Evolutionary conservation across 192 early-diverging fungal species (phyloP).

Genomic region (Coemansia sp.): DNA sequence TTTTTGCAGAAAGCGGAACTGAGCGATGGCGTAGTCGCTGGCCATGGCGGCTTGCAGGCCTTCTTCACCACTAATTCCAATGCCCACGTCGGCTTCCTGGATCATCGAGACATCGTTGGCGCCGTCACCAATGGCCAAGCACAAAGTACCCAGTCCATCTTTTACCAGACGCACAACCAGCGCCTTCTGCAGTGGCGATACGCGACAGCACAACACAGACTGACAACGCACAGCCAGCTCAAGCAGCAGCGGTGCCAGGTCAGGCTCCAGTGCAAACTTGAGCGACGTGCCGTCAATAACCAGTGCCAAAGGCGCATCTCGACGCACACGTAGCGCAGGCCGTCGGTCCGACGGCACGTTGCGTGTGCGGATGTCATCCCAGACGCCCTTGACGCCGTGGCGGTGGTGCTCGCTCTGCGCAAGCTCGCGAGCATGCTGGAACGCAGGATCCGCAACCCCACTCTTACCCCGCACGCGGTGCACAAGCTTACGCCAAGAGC

Average conservation of each 20-base stretch:
- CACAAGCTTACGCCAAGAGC: slow-evolving; percentile 44
- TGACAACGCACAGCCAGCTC: slow-evolving; percentile 76
- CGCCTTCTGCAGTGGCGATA: slow-evolving; percentile 94
- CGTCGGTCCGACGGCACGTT: slow-evolving; percentile 31
- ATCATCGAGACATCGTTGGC: slow-evolving; percentile 99
- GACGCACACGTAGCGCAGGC: slow-evolving; percentile 18
- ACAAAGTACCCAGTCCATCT: slow-evolving; percentile 76
- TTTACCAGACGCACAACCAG: slow-evolving; percentile 90
- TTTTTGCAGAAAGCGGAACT: slow-evolving; percentile 83
- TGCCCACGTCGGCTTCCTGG: slow-evolving; percentile 92
- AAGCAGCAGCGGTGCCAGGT: slow-evolving; percentile 61
- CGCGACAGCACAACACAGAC: slow-evolving; percentile 92
- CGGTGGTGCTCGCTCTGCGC: slow-evolving; percentile 36
- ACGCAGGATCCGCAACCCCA: slow-evolving; percentile 23
- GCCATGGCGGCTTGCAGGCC: slow-evolving; percentile 93
- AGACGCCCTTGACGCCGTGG: slow-evolving; percentile 43
- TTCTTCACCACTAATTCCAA: slow-evolving; percentile 94
- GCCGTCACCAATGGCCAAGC: slow-evolving; percentile 92
- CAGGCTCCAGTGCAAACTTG: slow-evolving; percentile 67
- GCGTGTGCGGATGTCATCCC: slow-evolving; percentile 54
- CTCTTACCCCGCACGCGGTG: slow-evolving; percentile 14
- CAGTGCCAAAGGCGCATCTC: slow-evolving; percentile 59
- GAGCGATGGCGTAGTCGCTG: slow-evolving; percentile 87
- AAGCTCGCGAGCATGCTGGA: slow-evolving; percentile 29
- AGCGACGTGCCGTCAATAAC: slow-evolving; percentile 94